Evolutionary conservation across 441 rosid species (phyloP), one percentile per base, ranked within the genome.

Genomic region (Mallotus repandus): DNA sequence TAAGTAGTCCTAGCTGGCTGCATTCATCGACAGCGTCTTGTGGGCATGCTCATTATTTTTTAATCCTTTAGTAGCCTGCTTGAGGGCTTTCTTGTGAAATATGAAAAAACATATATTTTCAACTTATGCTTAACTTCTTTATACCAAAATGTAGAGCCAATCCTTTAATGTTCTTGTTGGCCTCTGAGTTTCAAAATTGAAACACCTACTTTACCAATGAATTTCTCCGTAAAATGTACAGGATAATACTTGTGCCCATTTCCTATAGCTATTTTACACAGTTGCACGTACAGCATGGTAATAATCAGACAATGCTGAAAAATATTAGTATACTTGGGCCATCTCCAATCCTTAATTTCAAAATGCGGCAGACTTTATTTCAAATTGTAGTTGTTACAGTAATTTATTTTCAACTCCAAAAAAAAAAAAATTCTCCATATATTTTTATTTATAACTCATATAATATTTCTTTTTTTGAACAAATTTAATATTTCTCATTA

Each of bases 101-200:
- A 67, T 64, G 15, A 57, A 68, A 53, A 56, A 64, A 59, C 25
- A 29, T 19, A 0, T n/a, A 22, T 4, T 54, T 45, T 19, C 6
- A 4, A 9, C 7, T 19, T 75, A 48, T 35, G 19, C 49, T 13
- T 35, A 7, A 29, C 9, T 61, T 56, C 73, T 74, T 70, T n/a
- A 38, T 80, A 55, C 52, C n/a, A 65, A 38, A 38, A 4, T 54
- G 18, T 29, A 22, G 69, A 52, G 50, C 19, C 18, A 7, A 32
- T 61, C 76, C 59, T 52, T 29, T 55, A 25, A 52, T 66, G 43
- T 54, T 63, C 32, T 38, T 62, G 35, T 43, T 41, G 46, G 76
- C 68, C 43, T n/a, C 11, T 1, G 43, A 14, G 43, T 74, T 63
- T 46, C 8, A 21, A 12, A 29, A 16, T 13, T 16, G 50, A 53